Evolutionary conservation across 495 filamentous ascomycete genomes (phyloP).

Genomic region (Neurospora discreta): DNA sequence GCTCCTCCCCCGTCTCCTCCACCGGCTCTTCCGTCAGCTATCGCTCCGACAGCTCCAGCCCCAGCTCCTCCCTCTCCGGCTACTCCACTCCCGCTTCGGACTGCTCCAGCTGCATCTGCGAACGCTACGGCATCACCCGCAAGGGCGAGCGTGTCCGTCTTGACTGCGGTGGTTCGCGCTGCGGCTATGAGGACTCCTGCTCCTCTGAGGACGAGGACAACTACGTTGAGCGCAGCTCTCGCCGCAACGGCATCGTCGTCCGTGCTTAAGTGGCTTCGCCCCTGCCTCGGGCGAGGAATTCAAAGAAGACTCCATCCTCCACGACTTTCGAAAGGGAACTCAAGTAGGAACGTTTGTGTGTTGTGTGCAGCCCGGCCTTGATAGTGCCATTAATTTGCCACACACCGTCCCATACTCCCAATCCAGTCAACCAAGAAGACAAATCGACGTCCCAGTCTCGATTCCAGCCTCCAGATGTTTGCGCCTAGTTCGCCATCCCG

Average conservation of each 20-base stretch:
- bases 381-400: background rate
- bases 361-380: background rate
- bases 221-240: conserved; percentile 43
- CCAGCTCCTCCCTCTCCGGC: conserved; percentile 62
- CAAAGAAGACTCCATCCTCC: conserved; percentile 7
- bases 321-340: background rate
- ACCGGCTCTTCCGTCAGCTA: conserved; percentile 63
- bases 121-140: conserved; percentile 93
- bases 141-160: conserved; percentile 85
- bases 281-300: conserved; percentile 19
- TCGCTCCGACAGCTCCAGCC: conserved; percentile 64
- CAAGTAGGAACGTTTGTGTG: background rate
- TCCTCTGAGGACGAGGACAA: conserved; percentile 51
- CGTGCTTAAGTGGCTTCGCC: conserved; percentile 28
- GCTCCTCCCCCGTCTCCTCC: conserved; percentile 52
- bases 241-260: conserved; percentile 72
- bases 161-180: conserved; percentile 81
- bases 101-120: conserved; percentile 62
- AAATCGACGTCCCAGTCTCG: background rate
- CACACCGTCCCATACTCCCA: background rate
- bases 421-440: background rate
- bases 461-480: background rate
- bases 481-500: background rate
- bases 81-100: conserved; percentile 47
- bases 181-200: conserved; percentile 61